Percentiles rank a stretch among this genome's conserved stretches.
These are phyloP conservation scores for Postia placenta DNA, from an alignment of 768 basidiomycete genomes.

Conservation along the genomic window DNA sequence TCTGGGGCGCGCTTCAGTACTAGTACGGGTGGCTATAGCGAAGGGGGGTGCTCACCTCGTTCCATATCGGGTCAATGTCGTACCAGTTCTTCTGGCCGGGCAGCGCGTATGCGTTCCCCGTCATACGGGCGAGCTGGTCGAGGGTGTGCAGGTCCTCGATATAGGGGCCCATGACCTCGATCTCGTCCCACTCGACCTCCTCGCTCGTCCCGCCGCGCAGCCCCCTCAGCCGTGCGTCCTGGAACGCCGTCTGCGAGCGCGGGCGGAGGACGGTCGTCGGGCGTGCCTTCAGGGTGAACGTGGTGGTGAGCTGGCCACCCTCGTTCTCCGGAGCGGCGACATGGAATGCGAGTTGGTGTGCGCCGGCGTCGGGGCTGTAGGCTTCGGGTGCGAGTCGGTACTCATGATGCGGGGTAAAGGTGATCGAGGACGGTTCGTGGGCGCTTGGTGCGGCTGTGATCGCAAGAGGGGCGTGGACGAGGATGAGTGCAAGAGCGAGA, in stretches of 20 bases:
- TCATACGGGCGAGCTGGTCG: conserved; percentile 78
- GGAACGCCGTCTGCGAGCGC: conserved; percentile 41
- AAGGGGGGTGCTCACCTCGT: conserved; percentile 28
- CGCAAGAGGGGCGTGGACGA: not conserved
- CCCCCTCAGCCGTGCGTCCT: conserved; percentile 49
- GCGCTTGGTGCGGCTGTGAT: not conserved
- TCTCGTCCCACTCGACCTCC: conserved; percentile 58
- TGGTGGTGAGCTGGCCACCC: not conserved
- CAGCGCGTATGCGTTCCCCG: conserved; percentile 81
- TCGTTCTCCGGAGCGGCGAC: not conserved
- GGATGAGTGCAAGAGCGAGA: not conserved
- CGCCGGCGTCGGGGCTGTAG: not conserved
- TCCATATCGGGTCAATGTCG: conserved; percentile 71
- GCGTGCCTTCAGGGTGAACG: conserved; percentile 34
- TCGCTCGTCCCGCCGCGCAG: conserved; percentile 43
- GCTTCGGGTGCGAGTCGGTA: not conserved
- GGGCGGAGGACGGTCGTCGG: conserved; percentile 60
- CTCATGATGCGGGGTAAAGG: conserved; percentile 8
- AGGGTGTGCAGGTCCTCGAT: conserved; percentile 75
- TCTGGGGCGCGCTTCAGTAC: conserved; percentile 34
- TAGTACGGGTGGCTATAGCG: not conserved
- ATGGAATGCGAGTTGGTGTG: conserved; percentile 7
- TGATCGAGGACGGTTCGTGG: conserved; percentile 3
- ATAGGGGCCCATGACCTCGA: conserved; percentile 68
- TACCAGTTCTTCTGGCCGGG: conserved; percentile 77